Conservation (phyloP, 352 stramenopile genomes). For the Phytophthora hibernalis region DNA sequence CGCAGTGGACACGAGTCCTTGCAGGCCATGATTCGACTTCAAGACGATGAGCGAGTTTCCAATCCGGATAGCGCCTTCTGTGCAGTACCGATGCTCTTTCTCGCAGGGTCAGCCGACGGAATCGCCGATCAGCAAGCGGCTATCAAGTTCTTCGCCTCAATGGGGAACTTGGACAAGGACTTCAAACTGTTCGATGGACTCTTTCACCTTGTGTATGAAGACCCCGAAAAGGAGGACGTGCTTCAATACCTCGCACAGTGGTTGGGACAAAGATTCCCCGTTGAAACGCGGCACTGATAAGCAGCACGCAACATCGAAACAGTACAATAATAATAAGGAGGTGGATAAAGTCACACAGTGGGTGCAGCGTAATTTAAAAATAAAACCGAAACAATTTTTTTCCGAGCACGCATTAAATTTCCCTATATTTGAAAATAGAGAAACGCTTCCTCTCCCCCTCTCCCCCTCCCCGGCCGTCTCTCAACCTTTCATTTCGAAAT, state of each 20-base stretch:
- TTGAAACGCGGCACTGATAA: conserved; percentile 18
- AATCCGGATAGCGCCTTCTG: conserved; percentile 34
- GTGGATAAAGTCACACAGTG: too few relatives aligned
- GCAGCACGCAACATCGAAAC: neutral
- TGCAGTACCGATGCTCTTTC: conserved; percentile 39
- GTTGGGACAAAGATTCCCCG: conserved; percentile 37
- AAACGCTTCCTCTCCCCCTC: too few relatives aligned
- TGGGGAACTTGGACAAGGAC: conserved; percentile 63
- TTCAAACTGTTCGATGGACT: conserved; percentile 66
- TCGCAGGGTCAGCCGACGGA: conserved; percentile 54
- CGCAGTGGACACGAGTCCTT: conserved; percentile 45
- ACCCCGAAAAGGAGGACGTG: conserved; percentile 60
- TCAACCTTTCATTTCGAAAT: too few relatives aligned
- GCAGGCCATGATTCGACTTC: conserved; percentile 44
- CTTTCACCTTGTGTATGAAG: conserved; percentile 66
- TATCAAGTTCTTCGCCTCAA: conserved; percentile 50
- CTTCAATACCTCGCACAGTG: conserved; percentile 53
- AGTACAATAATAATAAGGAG: neutral
- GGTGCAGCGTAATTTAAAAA: too few relatives aligned
- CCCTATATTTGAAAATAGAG: too few relatives aligned
- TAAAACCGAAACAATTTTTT: too few relatives aligned
- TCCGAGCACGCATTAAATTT: too few relatives aligned
- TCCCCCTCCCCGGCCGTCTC: too few relatives aligned
- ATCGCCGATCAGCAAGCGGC: conserved; percentile 52
- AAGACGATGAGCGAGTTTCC: conserved; percentile 37